Evolutionary conservation across 2,329 filamentous ascomycete species (phyloP), one percentile per base, ranked within the genome.

Genomic region (Clonostachys byssicola): DNA sequence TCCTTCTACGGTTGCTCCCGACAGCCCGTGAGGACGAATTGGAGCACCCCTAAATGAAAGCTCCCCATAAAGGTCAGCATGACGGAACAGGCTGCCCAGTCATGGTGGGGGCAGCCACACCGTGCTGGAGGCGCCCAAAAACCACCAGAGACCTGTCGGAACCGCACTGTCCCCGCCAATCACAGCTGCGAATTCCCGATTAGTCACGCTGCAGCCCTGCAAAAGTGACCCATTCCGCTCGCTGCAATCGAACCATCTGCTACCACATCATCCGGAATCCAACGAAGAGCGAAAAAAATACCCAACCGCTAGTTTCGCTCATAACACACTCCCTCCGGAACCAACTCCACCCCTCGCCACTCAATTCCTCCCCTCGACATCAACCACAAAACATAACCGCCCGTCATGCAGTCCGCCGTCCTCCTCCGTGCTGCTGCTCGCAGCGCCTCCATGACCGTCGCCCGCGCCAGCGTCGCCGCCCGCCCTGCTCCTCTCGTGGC

Each of bases 351-450:
- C 23, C 23, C 23, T 30, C 23, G 23, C 23, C 23, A 30, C 9
- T 30, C 23, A 30, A 30, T 30, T 30, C 23, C n/a, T n/a, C 10
- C 23, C 9, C 23, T 30, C 23, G 23, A 30, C 23, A 30, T 30
- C 23, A 30, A 30, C 9, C 23, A 30, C 23, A 30, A 30, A 30
- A 48, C 49, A n/a, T n/a, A 38, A 46, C 47, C 50, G 47, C 49
- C 51, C 51, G 55, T 52, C 70, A 88, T 86, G 81, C 80, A 82
- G 66, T 84, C 86, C 60, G 72, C 80, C 56, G 75, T 81, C 53
- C 70, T 91, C 63, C 75, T 91, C 72, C 86, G 88, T 66, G 71
- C 85, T 63, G 85, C 85, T 70, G 76, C 85, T 72, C 84, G 83
- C 68, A 73, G 78, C 67, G 80, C 78, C 77, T 70, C 72, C 71